Evolutionary conservation across 352 stramenopile species (phyloP).

Genomic region (Globisporangium nunn): DNA sequence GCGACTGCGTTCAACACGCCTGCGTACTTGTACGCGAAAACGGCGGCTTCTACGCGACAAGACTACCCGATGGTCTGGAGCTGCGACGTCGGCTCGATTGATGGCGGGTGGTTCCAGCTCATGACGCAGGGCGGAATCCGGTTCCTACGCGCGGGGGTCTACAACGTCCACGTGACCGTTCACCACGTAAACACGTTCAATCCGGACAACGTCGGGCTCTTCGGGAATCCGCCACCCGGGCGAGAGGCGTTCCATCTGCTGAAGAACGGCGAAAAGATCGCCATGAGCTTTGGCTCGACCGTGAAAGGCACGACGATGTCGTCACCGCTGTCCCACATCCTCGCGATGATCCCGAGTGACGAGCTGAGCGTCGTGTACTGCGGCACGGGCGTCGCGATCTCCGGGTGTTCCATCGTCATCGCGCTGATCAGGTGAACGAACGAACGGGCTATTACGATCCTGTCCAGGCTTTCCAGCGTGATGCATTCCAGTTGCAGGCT

Average conservation of each 20-base stretch:
- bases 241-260: slow-evolving; percentile 1
- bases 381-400: slow-evolving; percentile 1
- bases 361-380: slow-evolving; percentile 6
- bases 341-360: not conserved
- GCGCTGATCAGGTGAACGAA: slow-evolving; percentile 16
- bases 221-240: not conserved
- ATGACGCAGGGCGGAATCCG: not conserved
- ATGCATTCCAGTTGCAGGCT: too few species aligned
- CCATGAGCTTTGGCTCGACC: not conserved
- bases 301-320: not conserved
- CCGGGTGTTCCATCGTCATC: slow-evolving; percentile 14
- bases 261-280: slow-evolving; percentile 2
- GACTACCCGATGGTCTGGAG: not conserved
- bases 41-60: not conserved
- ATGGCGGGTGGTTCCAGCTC: not conserved
- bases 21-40: not conserved
- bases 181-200: slow-evolving; percentile 4
- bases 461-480: not conserved
- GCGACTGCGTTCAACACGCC: not conserved
- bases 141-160: slow-evolving; percentile 2
- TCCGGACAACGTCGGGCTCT: not conserved
- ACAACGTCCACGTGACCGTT: slow-evolving; percentile 1
- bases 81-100: not conserved
- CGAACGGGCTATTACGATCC: too few species aligned
- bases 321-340: slow-evolving; percentile 1